Evolutionary conservation across 1,284 basidiomycete genomes (phyloP), one percentile per base, ranked within the genome.

Genomic region (Malassezia nana): DNA sequence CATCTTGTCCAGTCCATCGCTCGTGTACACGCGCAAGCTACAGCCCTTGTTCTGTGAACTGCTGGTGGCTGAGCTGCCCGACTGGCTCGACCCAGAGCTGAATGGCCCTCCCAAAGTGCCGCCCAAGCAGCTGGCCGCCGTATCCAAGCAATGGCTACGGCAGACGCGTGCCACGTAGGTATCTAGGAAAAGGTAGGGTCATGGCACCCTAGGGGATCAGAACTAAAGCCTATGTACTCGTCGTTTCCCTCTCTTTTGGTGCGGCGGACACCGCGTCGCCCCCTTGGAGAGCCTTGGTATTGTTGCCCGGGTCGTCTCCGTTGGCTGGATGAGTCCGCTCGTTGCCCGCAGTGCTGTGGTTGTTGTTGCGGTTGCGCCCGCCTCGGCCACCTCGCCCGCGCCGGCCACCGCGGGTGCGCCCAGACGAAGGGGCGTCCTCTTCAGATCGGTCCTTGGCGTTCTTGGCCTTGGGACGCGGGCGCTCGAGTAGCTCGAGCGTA

Each of bases 11-110:
- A 59, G 64, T 7, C 65, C 65, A 2, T 57, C 56, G 25, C 54
- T 67, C 12, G 58, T 59, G 42, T 43, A 60, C 55, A 66, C 61
- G 28, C 59, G 66, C 40, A 58, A 55, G 44, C 50, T 68, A 6
- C 59, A 61, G 51, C 65, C 66, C 33, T 50, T 67, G 29, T 68
- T 68, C 55, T 53, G 60, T 38, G 66, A 68, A 51, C 48, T 66
- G 48, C 57, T 68, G 25, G 57, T 63, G 6, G 50, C 56, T 31
- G 63, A 65, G 43, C 51, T 68, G 50, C 66, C 66, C 8, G 63
- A 68, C 25, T 66, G 66, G 66, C 64, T 65, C 53, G 56, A 60
- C 9, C 57, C 55, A n/a, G 63, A 63, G 13, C 33, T 57, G 24
- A 53, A 42, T 22, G 50, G 55, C 39, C 44, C 38, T 33, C 50